A percentile compares a stretch with the other conserved stretches of the same genome.
These are phyloP conservation scores for Kokia cookei DNA, from an alignment of 441 rosid species.

Conservation along the genomic window DNA sequence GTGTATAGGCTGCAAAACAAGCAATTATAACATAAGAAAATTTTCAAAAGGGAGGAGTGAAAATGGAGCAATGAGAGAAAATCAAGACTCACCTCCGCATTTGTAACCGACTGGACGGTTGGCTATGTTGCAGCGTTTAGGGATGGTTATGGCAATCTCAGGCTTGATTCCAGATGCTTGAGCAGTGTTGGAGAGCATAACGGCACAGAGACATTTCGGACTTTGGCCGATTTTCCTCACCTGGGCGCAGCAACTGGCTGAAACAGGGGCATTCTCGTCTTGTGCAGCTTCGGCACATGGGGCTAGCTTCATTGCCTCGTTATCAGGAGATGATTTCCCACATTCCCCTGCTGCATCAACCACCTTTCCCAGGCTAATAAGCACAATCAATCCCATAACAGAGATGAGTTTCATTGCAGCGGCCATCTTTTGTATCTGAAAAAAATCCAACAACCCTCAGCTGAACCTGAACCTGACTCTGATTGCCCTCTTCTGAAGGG, in stretches of 20 bases:
- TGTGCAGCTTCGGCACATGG: constrained; percentile 63
- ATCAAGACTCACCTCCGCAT: constrained; percentile 48
- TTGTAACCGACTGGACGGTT: constrained; percentile 76
- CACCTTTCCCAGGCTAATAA: constrained; percentile 9
- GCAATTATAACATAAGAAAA: not conserved
- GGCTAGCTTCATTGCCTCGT: constrained; percentile 58
- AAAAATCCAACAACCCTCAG: not conserved
- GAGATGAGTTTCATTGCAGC: constrained; percentile 22
- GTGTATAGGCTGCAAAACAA: constrained; percentile 40
- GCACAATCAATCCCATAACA: constrained; percentile 29
- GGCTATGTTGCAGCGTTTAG: constrained; percentile 76
- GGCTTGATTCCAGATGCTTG: constrained; percentile 61
- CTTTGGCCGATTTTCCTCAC: constrained; percentile 45
- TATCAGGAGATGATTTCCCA: constrained; percentile 52
- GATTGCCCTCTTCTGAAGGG: not conserved
- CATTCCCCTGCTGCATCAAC: constrained; percentile 54
- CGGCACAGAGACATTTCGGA: constrained; percentile 72
- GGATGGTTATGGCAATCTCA: constrained; percentile 61
- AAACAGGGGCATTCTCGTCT: constrained; percentile 43
- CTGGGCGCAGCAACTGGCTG: constrained; percentile 44
- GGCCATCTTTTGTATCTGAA: constrained; percentile 18
- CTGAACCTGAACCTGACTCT: not conserved
- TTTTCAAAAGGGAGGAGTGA: not conserved
- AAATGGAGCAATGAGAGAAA: not conserved
- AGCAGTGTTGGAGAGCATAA: constrained; percentile 59